These are phyloP conservation scores for Mycena sanguinolenta DNA, from an alignment of 768 basidiomycete genomes.

Conservation along the genomic window DNA sequence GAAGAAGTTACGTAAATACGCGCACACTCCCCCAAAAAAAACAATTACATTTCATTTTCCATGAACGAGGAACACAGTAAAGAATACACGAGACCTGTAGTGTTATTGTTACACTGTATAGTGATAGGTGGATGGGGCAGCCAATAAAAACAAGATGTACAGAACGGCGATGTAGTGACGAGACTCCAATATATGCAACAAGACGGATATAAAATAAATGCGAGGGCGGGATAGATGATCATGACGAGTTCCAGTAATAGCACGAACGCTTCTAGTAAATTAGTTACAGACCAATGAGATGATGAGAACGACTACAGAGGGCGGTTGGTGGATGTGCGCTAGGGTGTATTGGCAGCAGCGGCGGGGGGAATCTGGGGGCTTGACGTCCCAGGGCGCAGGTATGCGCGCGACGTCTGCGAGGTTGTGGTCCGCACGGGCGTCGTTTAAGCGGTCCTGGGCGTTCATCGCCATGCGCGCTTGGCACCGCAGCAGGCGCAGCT, in stretches of 20 bases:
- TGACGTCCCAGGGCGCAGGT: conserved; percentile 80
- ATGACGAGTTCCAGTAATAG: background rate
- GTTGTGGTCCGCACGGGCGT: conserved; percentile 85
- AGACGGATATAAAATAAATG: background rate
- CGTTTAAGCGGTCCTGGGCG: conserved; percentile 77
- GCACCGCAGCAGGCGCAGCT: conserved; percentile 85
- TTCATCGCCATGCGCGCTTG: conserved; percentile 84
- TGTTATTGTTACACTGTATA: too few relatives aligned
- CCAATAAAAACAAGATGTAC: too few relatives aligned
- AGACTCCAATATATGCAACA: too few relatives aligned
- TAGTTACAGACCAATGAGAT: background rate
- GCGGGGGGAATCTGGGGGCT: conserved; percentile 48
- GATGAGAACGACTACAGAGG: too few relatives aligned
- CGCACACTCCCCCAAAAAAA: too few relatives aligned
- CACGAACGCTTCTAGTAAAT: conserved; percentile 16
- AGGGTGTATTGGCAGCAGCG: background rate
- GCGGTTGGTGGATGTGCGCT: background rate
- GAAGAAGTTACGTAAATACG: too few relatives aligned
- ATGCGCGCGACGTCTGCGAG: conserved; percentile 78
- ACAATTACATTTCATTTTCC: too few relatives aligned
- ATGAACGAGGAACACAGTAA: too few relatives aligned
- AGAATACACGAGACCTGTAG: too few relatives aligned
- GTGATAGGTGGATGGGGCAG: too few relatives aligned
- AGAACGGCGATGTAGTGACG: too few relatives aligned
- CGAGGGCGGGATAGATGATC: background rate